phyloP scores from a whole-genome alignment of 176 grass and related monocot species.

The Aegilops bicornis region DNA sequence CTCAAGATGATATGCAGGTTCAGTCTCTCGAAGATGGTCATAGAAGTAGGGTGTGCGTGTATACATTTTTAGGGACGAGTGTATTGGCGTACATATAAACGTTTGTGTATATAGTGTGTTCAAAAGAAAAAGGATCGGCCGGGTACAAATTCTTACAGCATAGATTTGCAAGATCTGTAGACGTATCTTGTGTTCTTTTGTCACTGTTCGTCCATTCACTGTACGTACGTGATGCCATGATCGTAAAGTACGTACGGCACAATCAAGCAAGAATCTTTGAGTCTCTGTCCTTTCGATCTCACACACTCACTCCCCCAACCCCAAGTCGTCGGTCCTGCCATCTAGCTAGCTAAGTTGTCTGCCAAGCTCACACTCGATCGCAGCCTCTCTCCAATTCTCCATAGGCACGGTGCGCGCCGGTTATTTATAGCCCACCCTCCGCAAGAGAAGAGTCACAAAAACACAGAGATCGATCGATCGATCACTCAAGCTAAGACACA shows the following conservation, averaged over 20 bases:
- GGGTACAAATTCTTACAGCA: background rate
- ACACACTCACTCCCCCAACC: background rate
- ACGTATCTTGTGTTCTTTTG: background rate
- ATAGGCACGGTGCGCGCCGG: background rate
- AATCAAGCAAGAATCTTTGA: background rate
- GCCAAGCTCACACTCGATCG: background rate
- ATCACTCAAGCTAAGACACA: no score
- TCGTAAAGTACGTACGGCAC: background rate
- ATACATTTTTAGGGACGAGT: no score
- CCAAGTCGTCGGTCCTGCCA: background rate
- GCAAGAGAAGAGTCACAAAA: background rate
- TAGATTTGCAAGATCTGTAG: background rate
- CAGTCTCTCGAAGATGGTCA: no score
- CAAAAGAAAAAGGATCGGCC: no score
- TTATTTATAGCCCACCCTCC: background rate
- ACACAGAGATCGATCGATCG: background rate
- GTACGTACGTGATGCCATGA: background rate
- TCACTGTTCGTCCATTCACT: background rate
- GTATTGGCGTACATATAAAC: no score
- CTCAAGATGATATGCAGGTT: no score
- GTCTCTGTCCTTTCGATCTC: background rate
- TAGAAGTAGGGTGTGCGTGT: no score
- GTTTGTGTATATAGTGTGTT: no score
- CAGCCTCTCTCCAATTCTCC: background rate
- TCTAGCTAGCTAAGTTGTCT: background rate